phyloP scores from a whole-genome alignment of 2,329 filamentous ascomycete species.

The Neofusicoccum umdonicola region DNA sequence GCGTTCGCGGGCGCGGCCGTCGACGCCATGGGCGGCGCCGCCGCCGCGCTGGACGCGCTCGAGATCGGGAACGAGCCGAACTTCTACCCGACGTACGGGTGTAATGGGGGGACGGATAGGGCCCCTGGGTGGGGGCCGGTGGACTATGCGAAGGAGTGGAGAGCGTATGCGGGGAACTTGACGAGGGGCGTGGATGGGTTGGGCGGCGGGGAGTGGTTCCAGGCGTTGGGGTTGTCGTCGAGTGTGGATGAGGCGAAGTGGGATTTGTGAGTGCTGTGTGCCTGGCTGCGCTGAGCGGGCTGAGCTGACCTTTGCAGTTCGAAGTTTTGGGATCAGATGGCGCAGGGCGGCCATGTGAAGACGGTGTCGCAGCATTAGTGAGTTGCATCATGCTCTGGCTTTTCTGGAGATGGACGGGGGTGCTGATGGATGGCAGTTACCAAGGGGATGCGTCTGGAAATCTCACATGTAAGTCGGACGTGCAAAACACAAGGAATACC shows the following conservation, averaged over 20 bases:
- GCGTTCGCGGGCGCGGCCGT: not conserved
- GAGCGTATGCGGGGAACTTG: not conserved
- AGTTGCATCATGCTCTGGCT: not conserved
- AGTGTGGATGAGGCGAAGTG: not conserved
- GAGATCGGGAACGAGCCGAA: not conserved
- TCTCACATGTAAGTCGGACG: not conserved
- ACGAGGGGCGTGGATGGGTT: not conserved
- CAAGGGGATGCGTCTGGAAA: not conserved
- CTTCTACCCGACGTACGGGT: not conserved
- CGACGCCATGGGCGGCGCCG: not conserved
- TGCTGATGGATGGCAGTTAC: not conserved
- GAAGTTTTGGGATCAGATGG: not conserved
- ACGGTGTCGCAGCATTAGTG: not conserved
- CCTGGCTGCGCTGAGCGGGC: no score
- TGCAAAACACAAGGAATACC: no score
- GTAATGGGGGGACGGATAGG: not conserved
- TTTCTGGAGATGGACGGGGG: not conserved
- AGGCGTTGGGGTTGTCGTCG: not conserved
- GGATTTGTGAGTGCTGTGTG: not conserved
- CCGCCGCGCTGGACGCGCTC: not conserved
- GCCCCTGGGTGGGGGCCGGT: not conserved
- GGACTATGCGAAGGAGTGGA: not conserved
- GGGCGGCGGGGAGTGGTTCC: not conserved
- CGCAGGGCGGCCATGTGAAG: not conserved
- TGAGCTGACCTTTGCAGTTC: not conserved